Percentiles rank a stretch among this genome's conserved stretches.
Conservation (phyloP, 2,329 filamentous ascomycete species). For the Exserohilum rostratum region DNA sequence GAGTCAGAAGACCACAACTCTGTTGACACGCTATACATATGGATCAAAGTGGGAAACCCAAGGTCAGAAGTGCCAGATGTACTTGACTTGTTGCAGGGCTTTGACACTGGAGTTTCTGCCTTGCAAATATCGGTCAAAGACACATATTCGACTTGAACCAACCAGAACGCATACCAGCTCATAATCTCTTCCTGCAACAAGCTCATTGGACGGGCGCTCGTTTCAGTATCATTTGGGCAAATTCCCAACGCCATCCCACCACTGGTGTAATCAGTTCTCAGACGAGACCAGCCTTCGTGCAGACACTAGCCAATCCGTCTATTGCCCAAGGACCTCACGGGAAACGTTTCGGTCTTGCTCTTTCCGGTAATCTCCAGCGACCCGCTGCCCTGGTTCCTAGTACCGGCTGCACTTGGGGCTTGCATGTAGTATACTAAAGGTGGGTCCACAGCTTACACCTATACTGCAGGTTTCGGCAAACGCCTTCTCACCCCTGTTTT, state of each 20-base stretch:
- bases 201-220: not conserved
- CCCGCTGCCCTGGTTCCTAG: too few species aligned
- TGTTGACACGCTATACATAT: too few species aligned
- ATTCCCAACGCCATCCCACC: constrained; percentile 2
- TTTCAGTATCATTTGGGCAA: not conserved
- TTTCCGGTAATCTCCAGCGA: too few species aligned
- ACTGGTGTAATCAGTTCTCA: not conserved
- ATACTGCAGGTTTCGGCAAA: constrained; percentile 20
- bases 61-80: not conserved
- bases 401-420: too few species aligned
- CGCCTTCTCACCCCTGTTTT: constrained; percentile 41
- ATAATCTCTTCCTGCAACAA: not conserved
- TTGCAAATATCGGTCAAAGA: not conserved
- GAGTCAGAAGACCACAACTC: too few species aligned
- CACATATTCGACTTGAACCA: not conserved
- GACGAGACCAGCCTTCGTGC: constrained; percentile 4
- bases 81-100: not conserved
- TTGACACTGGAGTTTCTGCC: not conserved
- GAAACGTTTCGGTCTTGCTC: not conserved
- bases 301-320: too few species aligned
- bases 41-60: too few species aligned
- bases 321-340: not conserved
- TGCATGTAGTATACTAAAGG: too few species aligned
- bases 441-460: constrained; percentile 2
- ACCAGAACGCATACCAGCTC: constrained; percentile 1